Evolutionary conservation across 257 asterid genomes (phyloP), one percentile per base, ranked within the genome.

Genomic region (Petunia secreta): DNA sequence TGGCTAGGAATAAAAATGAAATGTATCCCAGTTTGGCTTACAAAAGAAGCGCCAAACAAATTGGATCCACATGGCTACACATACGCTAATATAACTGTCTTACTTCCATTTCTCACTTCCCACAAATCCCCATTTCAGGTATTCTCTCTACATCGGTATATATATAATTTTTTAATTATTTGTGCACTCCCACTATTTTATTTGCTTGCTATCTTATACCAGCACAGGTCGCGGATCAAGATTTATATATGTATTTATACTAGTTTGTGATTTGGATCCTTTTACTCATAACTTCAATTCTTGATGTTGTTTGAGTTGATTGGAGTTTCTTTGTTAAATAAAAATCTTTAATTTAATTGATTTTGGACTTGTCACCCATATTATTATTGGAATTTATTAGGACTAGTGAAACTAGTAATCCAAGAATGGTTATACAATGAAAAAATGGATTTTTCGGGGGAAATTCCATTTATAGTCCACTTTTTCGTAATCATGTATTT

Each of bases 1-100:
- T 48, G 77, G 77, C 15, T 34, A 50, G 77, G 77, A 71, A 48
- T 71, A 48, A 71, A 71, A 71, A 73, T 11, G 0, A 50, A 9
- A 73, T 3, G 40, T 25, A 73, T 73, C 77, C 43, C 69, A 13
- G 15, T 0, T 57, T 44, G 54, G 80, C 48, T 44, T 78, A 63
- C 89, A 79, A 84, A 84, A 76, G 82, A 79, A 84, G 86, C 89
- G 87, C 83, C 89, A 83, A 84, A 60, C 65, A 81, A 84, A 16
- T 82, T 76, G 89, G 87, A 84, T 83, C 89, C 79, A 44, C 64
- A 58, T 66, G 67, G 67, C 81, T 11, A 34, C 25, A 25, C 25
- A 25, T 50, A 34, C 62, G 77, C 34, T 25, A 25, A 6, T 25
- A 10, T 73, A 41, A 25, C 73, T 77, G 43, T 60, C 43, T 50